These are phyloP conservation scores for Suhomyces guaymorum DNA, from an alignment of 1,139 yeast species.

Conservation along the genomic window DNA sequence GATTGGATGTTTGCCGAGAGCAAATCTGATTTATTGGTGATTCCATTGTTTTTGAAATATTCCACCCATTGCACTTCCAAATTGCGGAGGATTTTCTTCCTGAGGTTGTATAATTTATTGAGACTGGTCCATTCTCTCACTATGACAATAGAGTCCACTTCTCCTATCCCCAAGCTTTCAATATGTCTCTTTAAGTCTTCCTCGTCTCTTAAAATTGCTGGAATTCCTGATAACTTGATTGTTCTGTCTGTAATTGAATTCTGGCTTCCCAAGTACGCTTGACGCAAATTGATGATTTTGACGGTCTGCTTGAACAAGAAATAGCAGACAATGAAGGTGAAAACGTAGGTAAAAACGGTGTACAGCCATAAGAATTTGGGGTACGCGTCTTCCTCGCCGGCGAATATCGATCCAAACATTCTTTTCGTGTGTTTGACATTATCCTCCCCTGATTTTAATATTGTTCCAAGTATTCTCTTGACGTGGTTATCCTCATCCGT, in stretches of 20 bases:
- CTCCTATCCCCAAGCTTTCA: conserved; percentile 76
- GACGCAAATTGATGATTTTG: conserved; percentile 74
- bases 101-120: conserved; percentile 60
- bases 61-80: conserved; percentile 79
- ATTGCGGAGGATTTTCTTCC: conserved; percentile 53
- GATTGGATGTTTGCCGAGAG: conserved; percentile 30
- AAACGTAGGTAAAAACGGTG: conserved; percentile 81
- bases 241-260: conserved; percentile 92
- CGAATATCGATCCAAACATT: conserved; percentile 1
- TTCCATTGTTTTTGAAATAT: conserved; percentile 51
- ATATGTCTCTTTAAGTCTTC: conserved; percentile 69
- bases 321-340: conserved; percentile 68
- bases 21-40: conserved; percentile 33
- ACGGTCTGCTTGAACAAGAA: conserved; percentile 68
- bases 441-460: too few relatives aligned
- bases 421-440: too few relatives aligned
- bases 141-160: conserved; percentile 70
- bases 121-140: conserved; percentile 84
- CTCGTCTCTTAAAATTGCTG: conserved; percentile 74
- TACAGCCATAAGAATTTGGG: conserved; percentile 46
- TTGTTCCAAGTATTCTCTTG: too few relatives aligned
- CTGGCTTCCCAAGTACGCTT: conserved; percentile 80
- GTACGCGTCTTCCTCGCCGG: conserved; percentile 13
- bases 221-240: conserved; percentile 87
- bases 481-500: too few relatives aligned